Percentiles rank a stretch among this genome's conserved stretches.
These are phyloP conservation scores for Pythium dissimile DNA, from an alignment of 352 stramenopile genomes.

Conservation along the genomic window DNA sequence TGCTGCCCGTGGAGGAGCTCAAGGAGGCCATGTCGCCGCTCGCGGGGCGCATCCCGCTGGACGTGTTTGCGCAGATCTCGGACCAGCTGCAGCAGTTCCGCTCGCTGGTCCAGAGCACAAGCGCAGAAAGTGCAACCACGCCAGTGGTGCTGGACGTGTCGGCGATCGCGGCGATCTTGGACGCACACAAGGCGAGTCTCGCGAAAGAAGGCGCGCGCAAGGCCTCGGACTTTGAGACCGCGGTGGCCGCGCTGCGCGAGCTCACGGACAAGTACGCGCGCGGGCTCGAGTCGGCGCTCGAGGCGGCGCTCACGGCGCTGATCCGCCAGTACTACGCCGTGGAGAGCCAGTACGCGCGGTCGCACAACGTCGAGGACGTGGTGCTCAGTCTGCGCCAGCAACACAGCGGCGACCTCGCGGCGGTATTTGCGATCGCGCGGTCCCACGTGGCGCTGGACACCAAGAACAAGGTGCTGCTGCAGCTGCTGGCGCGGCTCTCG, in stretches of 20 bases:
- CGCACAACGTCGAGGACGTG: slow-evolving; percentile 81
- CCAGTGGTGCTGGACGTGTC: slow-evolving; percentile 48
- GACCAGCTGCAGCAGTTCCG: slow-evolving; percentile 78
- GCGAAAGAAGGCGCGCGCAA: slow-evolving; percentile 50
- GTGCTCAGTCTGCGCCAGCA: slow-evolving; percentile 87
- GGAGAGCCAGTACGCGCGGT: slow-evolving; percentile 69
- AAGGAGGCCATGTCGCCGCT: slow-evolving; percentile 97
- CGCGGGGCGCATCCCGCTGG: slow-evolving; percentile 93
- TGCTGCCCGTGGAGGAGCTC: slow-evolving; percentile 93
- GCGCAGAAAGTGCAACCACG: too few relatives aligned
- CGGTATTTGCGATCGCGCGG: slow-evolving; percentile 88
- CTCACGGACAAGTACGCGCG: slow-evolving; percentile 75
- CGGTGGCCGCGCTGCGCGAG: slow-evolving; percentile 65
- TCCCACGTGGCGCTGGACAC: slow-evolving; percentile 89
- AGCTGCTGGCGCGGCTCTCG: slow-evolving; percentile 61
- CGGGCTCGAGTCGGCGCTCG: slow-evolving; percentile 64
- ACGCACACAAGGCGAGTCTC: slow-evolving; percentile 62
- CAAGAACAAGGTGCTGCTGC: slow-evolving; percentile 81
- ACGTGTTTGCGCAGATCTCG: slow-evolving; percentile 90
- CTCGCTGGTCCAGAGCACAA: slow-evolving; percentile 38
- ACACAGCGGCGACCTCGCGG: slow-evolving; percentile 81
- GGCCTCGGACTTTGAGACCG: slow-evolving; percentile 64
- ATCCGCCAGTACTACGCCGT: slow-evolving; percentile 81
- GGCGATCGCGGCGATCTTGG: slow-evolving; percentile 53
- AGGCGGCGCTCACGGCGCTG: slow-evolving; percentile 63